Percentiles rank a stretch among this genome's conserved stretches.
Conservation (phyloP, 2,329 filamentous ascomycete genomes). For the Fusarium heterosporum region DNA sequence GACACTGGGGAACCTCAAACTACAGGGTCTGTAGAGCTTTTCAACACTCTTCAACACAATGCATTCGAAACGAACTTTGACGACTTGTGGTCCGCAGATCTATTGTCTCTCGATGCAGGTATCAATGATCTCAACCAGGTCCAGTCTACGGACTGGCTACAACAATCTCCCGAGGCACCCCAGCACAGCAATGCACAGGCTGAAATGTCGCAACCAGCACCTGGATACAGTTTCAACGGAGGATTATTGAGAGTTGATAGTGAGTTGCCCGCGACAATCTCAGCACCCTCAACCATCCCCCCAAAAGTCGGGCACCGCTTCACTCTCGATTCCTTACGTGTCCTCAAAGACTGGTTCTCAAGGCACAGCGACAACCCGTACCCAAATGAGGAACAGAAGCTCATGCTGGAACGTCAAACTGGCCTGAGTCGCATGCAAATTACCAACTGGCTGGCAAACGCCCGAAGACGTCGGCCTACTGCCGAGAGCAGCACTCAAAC, state of each 20-base stretch:
- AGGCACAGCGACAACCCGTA: conserved; percentile 82
- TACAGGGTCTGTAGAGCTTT: not conserved
- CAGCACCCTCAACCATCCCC: not conserved
- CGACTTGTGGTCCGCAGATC: conserved; percentile 1
- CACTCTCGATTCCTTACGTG: conserved; percentile 41
- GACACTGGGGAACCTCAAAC: not conserved
- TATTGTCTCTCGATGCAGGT: not conserved
- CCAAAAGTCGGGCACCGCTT: conserved; percentile 33
- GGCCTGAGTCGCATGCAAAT: conserved; percentile 83
- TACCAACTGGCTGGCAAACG: conserved; percentile 89
- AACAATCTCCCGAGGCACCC: not conserved
- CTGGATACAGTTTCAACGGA: not conserved
- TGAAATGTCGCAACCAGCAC: not conserved
- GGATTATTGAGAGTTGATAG: not conserved
- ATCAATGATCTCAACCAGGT: not conserved
- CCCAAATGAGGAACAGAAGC: conserved; percentile 84
- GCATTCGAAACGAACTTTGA: not conserved
- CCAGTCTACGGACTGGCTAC: not conserved
- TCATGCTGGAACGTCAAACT: conserved; percentile 76
- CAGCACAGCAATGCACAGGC: not conserved
- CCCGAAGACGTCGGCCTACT: conserved; percentile 77
- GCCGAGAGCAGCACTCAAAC: conserved; percentile 52
- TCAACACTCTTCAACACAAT: not conserved
- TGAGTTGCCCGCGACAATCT: not conserved
- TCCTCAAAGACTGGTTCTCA: conserved; percentile 82